Conservation (phyloP, 2,329 filamentous ascomycete genomes). For the Thyridium curvatum region DNA sequence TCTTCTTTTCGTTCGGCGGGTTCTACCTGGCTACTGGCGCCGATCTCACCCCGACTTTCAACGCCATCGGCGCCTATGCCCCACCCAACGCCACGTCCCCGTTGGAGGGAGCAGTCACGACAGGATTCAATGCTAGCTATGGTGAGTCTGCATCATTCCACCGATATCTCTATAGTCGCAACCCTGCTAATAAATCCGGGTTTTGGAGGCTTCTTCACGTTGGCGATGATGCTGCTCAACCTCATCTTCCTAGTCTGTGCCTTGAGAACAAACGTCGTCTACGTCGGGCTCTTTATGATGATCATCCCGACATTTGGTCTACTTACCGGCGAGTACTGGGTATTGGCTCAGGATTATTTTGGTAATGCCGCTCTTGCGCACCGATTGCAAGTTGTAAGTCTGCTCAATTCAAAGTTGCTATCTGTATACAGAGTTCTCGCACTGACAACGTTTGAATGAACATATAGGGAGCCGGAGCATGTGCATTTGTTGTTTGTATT, state of each 20-base stretch:
- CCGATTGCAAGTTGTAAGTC: conserved; percentile 19
- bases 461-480: conserved; percentile 42
- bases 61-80: conserved; percentile 29
- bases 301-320: conserved; percentile 54
- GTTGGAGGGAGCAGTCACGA: too few relatives aligned
- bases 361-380: conserved; percentile 20
- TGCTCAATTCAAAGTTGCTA: too few relatives aligned
- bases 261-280: conserved; percentile 65
- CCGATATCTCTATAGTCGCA: too few relatives aligned
- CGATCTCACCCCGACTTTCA: conserved; percentile 39
- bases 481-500: conserved; percentile 40
- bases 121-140: conserved; percentile 39
- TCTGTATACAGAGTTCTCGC: not conserved
- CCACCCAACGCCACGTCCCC: too few relatives aligned
- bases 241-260: conserved; percentile 64
- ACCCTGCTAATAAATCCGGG: too few relatives aligned
- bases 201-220: conserved; percentile 41
- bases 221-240: conserved; percentile 55
- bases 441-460: conserved; percentile 12
- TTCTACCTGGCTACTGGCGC: conserved; percentile 44
- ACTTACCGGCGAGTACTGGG: conserved; percentile 55
- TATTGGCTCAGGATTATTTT: conserved; percentile 37
- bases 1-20: conserved; percentile 38
- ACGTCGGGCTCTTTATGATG: conserved; percentile 61
- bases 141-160: conserved; percentile 16